Evolutionary conservation across 129 eudicot species (phyloP), one percentile per base, ranked within the genome.

Genomic region (Logfia minima): DNA sequence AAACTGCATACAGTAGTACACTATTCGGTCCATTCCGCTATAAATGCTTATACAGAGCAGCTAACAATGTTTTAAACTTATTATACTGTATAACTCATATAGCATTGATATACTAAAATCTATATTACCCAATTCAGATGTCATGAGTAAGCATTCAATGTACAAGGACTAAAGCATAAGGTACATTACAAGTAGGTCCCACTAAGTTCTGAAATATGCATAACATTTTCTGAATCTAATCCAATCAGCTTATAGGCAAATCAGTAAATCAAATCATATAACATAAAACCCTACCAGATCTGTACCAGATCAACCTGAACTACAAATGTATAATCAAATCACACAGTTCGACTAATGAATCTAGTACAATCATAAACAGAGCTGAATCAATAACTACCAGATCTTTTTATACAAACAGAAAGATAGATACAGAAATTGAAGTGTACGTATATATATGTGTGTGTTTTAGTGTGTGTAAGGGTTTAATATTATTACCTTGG

Each of bases 131-230:
- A 59, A 59, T 26, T 8, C 18, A 62, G 5, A n/a, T 21, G 22
- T 34, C 37, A 34, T 29, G 7, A 26, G 35, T 9, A 35, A 66
- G 39, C 66, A 76, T 52, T 66, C 6, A 52, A 76, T 34, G 80
- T 32, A 76, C 74, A 76, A 32, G 80, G 11, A 13, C 55, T 52
- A 76, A 52, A 29, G 65, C 80, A 76, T 64, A 21, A 21, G 65
- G 74, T 66, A 32, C 66, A 76, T 19, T 21, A 35, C 77, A 21
- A 52, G 67, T 73, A 66, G 68, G 66, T 10, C 77, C 68, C 17
- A 59, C 68, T 59, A 32, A 66, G 53, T 31, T 56, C 66, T 21
- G 32, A 17, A 55, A 32, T 35, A 16, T 10, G 56, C 52, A 55
- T 66, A 48, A 45, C 79, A 64, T 65, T 65, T 37, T 65, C 21